These are phyloP conservation scores for Kodamaea fungicola DNA, from an alignment of 1,139 yeast species.

Conservation along the genomic window DNA sequence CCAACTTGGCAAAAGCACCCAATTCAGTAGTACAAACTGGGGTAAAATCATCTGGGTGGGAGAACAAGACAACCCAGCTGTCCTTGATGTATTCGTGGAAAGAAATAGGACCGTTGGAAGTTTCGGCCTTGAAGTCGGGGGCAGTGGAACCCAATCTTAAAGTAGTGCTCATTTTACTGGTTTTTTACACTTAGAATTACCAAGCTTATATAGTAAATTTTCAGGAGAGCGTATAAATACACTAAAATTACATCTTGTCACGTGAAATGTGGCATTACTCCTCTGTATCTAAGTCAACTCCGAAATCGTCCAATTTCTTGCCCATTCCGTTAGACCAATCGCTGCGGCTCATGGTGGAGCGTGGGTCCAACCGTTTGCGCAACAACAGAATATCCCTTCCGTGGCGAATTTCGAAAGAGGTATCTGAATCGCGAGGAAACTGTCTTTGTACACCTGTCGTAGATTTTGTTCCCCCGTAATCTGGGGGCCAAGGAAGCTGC, in stretches of 20 bases:
- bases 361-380: constrained; percentile 19
- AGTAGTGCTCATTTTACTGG: constrained; percentile 8
- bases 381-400: constrained; percentile 12
- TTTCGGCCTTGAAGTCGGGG: constrained; percentile 78
- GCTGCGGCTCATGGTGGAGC: constrained; percentile 27
- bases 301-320: constrained; percentile 76
- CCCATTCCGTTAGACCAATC: constrained; percentile 81
- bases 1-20: constrained; percentile 84
- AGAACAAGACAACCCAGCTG: constrained; percentile 80
- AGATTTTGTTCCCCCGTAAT: constrained; percentile 47
- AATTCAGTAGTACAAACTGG: constrained; percentile 95
- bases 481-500: constrained; percentile 85
- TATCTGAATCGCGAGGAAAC: constrained; percentile 17
- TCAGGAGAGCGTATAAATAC: constrained; percentile 3
- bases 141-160: constrained; percentile 55
- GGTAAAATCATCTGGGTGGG: constrained; percentile 93
- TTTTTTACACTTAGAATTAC: neutral
- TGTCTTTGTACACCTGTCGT: constrained; percentile 13
- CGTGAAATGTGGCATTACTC: constrained; percentile 8
- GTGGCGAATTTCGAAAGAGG: constrained; percentile 13
- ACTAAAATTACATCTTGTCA: constrained; percentile 8
- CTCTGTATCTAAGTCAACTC: constrained; percentile 78
- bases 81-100: constrained; percentile 82
- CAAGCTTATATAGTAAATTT: constrained; percentile 5
- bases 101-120: constrained; percentile 72